Conservation (phyloP, 805 yeast species). For the Pichia cephalocereana region DNA sequence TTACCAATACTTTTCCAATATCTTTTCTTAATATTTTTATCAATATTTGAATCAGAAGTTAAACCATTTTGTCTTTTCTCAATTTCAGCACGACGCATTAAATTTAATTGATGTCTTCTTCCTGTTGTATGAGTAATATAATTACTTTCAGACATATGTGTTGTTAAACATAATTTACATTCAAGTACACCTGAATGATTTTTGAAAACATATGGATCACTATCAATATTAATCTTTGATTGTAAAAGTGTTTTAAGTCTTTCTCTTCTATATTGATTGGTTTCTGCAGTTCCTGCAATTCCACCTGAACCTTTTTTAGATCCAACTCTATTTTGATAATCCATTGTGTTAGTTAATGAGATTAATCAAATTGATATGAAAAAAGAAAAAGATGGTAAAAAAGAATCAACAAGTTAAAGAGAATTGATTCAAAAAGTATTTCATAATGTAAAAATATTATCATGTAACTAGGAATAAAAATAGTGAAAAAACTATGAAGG, state of each 20-base stretch:
- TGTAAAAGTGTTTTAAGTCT: slow-evolving; percentile 57
- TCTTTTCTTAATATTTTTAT: slow-evolving; percentile 25
- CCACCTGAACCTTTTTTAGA: slow-evolving; percentile 91
- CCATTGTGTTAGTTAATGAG: slow-evolving; percentile 56
- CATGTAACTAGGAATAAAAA: too few relatives aligned
- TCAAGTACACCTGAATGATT: slow-evolving; percentile 81
- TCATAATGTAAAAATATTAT: background rate
- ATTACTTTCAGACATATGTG: slow-evolving; percentile 71
- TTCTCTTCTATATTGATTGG: slow-evolving; percentile 58
- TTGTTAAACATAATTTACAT: slow-evolving; percentile 75
- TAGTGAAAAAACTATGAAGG: slow-evolving; percentile 13
- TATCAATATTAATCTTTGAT: slow-evolving; percentile 40
- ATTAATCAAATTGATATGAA: too few relatives aligned
- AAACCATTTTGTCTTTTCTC: slow-evolving; percentile 18
- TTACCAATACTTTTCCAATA: slow-evolving; percentile 55
- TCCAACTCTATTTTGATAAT: slow-evolving; percentile 82
- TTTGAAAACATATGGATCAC: slow-evolving; percentile 76
- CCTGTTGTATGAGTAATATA: slow-evolving; percentile 83
- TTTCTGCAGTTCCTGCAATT: slow-evolving; percentile 63
- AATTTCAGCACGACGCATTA: slow-evolving; percentile 49
- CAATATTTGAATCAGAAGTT: background rate
- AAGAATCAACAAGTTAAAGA: background rate
- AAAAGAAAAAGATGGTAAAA: background rate
- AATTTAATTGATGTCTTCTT: slow-evolving; percentile 65
- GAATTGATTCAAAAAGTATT: background rate